Base-by-base conservation (phyloP, 2,329 filamentous ascomycete species). In the Ploettnerulaceae sp. region DNA sequence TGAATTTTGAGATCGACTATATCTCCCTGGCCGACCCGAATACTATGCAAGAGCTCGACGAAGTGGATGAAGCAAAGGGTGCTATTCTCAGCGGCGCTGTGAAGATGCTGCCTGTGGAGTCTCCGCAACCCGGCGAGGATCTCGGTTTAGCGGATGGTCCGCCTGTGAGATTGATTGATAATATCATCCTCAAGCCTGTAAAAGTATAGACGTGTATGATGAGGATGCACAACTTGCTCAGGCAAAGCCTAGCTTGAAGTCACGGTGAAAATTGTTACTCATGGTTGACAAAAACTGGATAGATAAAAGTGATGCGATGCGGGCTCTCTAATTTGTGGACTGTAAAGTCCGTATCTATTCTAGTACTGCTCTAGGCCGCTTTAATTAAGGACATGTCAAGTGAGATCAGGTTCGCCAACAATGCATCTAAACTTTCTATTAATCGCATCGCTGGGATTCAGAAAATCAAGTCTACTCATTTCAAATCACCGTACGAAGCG, bases 11-110 rank as follows among this genome's bases (percentile, higher is more conserved):
- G 63, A 75, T 96, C 7, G 91, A 97, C 65, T 98, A 98, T 64
- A 79, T 98, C 46, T 95, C 89, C 12, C 74, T 98, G 20, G 86
- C 91, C 0, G 89, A 97, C 59, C 86, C 89, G 1, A 81, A 88
- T 7, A 85, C 83, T 0, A 79, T 98, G 70, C 77, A 86, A 50
- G 91, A 97, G 67, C 60, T 95, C 1, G 75, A 84, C 0, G 64
- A 69, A 9, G 76, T 97, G 2, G 86, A 95, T 60, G 72, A 75
- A 0, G 67, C 69, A 0, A 79, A 72, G 53, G 91, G 91, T 1
- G 90, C 84, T 0, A 84, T 98, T 26, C 67, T 98, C 47, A 97
- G 91, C 63, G 89, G 88, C 3, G 93, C 93, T 0, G 72, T 98
- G 48, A 93, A 87, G 69, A 95, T 98, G 84, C 64, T 88, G 35